These are phyloP conservation scores for Euphrasia confusa DNA, from an alignment of 257 asterid genomes.

Conservation along the genomic window DNA sequence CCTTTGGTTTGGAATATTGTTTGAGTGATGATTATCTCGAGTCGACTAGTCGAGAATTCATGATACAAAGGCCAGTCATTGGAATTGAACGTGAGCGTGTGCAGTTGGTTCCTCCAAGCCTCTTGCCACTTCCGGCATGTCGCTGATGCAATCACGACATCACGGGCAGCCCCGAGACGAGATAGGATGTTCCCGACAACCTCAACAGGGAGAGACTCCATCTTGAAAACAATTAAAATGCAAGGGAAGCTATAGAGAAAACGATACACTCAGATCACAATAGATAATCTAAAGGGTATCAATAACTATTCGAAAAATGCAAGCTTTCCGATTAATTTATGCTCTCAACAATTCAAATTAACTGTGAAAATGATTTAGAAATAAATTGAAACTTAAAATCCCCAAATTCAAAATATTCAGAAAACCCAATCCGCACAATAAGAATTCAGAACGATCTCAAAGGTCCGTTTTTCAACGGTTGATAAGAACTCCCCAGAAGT, in stretches of 20 bases:
- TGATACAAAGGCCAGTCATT: slow-evolving; percentile 80
- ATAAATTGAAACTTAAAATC: background rate
- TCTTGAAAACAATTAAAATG: slow-evolving; percentile 15
- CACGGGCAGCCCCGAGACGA: slow-evolving; percentile 75
- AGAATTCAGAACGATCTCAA: slow-evolving; percentile 16
- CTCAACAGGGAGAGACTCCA: slow-evolving; percentile 91
- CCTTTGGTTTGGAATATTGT: slow-evolving; percentile 74
- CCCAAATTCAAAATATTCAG: slow-evolving; percentile 9
- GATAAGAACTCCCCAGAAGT: slow-evolving; percentile 15
- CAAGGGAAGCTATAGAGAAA: background rate
- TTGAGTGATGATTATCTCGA: slow-evolving; percentile 76
- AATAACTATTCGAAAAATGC: slow-evolving; percentile 10
- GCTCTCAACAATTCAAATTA: slow-evolving; percentile 13
- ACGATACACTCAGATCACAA: background rate
- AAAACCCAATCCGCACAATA: slow-evolving; percentile 18
- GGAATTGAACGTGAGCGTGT: slow-evolving; percentile 60
- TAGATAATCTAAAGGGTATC: too few relatives aligned
- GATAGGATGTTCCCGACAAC: slow-evolving; percentile 84
- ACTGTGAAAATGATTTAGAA: slow-evolving; percentile 7
- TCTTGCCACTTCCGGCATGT: slow-evolving; percentile 81
- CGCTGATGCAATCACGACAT: slow-evolving; percentile 77
- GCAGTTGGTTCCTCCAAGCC: slow-evolving; percentile 83
- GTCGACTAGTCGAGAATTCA: slow-evolving; percentile 52
- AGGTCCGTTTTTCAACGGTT: too few relatives aligned
- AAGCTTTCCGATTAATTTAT: slow-evolving; percentile 21